Evolutionary conservation across 495 filamentous ascomycete species (phyloP), one percentile per base, ranked within the genome.

Genomic region (Mytilinidion resinicola): DNA sequence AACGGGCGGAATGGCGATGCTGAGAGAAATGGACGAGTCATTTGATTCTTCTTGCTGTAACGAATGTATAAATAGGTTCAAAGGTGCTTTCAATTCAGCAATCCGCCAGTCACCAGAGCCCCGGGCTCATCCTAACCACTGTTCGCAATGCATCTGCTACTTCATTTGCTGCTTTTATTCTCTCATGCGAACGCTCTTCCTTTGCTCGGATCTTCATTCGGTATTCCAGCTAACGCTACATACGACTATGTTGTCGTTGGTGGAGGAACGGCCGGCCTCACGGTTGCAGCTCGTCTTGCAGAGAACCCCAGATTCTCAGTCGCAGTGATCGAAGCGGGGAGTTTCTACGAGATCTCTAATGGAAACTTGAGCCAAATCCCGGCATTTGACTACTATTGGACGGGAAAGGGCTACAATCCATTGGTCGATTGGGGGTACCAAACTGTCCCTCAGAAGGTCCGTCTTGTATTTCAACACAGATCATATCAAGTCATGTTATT

Each of bases 211-310:
- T 53, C 55, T 33, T 58, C 41, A 25, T 62, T 62, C 19, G 55
- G 55, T 34, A 19, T 49, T 1, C 60, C 60, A 7, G 41, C 35
- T 34, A 38, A 7, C 1, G 51, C 53, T n/a, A 56, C 61, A 7
- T 64, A 46, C 34, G 61, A 64, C 57, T 64, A 64, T 53, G 61
- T 64, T n/a, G 41, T 64, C 15, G 51, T 67, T 51, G 65, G 65
- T 8, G 62, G 62, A 17, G 62, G 62, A 25, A 57, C 59, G 9
- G 62, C 62, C 4, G 60, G 49, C 1, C 34, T 55, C n/a, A 44
- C 53, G 1, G 2, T 59, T 25, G 56, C 56, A 9, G 34, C n/a
- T 21, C 33, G 56, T 1, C 50, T 59, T 8, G 35, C 56, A 5
- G 56, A 52, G 41, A 19, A 59, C n/a, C 50, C 48, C 4, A 15